phyloP scores from a whole-genome alignment of 345 rosid species.

The Camelina laxa region DNA sequence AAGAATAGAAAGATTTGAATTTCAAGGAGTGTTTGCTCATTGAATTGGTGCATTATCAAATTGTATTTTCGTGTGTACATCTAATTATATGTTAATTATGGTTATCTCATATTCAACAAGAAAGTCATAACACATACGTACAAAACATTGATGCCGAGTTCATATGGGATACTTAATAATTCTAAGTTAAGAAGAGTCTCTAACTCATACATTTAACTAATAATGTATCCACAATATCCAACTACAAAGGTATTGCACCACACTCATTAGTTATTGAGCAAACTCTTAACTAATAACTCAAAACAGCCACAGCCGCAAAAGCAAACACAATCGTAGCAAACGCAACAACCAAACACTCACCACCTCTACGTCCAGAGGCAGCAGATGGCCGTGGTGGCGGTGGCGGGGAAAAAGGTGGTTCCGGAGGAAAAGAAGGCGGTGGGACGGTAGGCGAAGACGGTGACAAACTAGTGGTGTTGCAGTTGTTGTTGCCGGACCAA shows the following conservation, averaged over 20 bases:
- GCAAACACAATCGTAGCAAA: constrained; percentile 10
- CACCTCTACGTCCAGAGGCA: constrained; percentile 22
- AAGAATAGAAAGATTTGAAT: background rate
- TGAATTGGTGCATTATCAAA: background rate
- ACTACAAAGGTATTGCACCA: constrained; percentile 1
- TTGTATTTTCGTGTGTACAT: background rate
- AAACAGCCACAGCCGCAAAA: constrained; percentile 25
- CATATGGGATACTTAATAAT: background rate
- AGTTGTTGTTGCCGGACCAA: constrained; percentile 31
- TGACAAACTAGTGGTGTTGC: constrained; percentile 28
- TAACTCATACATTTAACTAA: background rate
- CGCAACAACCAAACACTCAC: constrained; percentile 23
- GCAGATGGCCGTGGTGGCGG: constrained; percentile 22
- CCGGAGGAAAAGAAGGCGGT: constrained; percentile 32
- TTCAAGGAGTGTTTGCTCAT: background rate
- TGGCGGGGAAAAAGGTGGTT: constrained; percentile 23
- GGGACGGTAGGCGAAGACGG: constrained; percentile 29
- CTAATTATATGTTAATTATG: background rate
- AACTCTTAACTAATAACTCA: constrained; percentile 10
- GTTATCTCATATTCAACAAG: background rate
- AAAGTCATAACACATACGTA: background rate
- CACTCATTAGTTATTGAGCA: background rate
- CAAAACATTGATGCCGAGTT: background rate
- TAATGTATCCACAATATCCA: background rate
- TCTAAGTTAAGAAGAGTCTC: background rate